Evolutionary conservation across 2,329 filamentous ascomycete species (phyloP).

Genomic region (Lasiodiplodia sp.): DNA sequence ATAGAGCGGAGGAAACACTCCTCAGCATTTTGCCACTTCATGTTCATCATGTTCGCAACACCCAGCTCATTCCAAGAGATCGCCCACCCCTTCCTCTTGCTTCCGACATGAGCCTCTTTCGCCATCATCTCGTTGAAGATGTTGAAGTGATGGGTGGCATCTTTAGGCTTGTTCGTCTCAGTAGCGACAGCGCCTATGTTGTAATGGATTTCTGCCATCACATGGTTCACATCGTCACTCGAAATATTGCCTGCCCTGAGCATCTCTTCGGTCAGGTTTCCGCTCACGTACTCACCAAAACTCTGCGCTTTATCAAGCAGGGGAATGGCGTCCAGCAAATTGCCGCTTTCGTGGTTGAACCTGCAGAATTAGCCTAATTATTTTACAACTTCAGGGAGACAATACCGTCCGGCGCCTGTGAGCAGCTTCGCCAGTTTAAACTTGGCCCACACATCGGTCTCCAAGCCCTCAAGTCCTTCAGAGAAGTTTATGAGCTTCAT

Average conservation of each 20-base stretch:
- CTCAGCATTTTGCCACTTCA: conserved; percentile 32
- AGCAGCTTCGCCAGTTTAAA: neutral
- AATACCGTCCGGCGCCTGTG: neutral
- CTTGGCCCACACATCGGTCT: neutral
- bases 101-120: conserved; percentile 1
- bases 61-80: conserved; percentile 36
- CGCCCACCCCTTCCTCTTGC: conserved; percentile 32
- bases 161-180: conserved; percentile 33
- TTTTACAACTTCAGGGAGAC: neutral
- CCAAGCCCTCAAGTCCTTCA: conserved; percentile 14
- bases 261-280: neutral
- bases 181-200: conserved; percentile 34
- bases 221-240: conserved; percentile 17
- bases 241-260: neutral
- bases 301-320: conserved; percentile 31
- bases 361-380: neutral
- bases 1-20: conserved; percentile 33
- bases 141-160: conserved; percentile 31
- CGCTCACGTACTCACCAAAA: neutral
- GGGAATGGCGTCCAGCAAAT: conserved; percentile 20
- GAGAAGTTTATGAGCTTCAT: conserved; percentile 13
- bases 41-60: conserved; percentile 34
- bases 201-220: conserved; percentile 33
- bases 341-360: conserved; percentile 34
- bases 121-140: conserved; percentile 34